Base-by-base conservation (phyloP, 768 basidiomycete genomes). In the Suillus cothurnatus region DNA sequence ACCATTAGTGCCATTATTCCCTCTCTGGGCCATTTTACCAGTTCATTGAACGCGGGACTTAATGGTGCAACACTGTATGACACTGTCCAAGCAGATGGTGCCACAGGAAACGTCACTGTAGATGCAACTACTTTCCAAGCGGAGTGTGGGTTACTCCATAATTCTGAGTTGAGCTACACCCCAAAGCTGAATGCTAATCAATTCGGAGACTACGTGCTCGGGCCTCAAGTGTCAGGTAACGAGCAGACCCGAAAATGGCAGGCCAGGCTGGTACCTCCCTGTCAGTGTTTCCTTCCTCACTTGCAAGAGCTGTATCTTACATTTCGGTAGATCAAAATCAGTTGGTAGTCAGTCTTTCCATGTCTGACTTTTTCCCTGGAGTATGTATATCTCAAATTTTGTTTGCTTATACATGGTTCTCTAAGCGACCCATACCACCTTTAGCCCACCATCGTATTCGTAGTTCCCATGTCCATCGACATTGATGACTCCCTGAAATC, bases 391-490 rank as follows among this genome's bases (percentile, higher is more conserved):
- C 26, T 58, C 23, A 12, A 53, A n/a, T 12, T 32, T 32, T 21
- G 17, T 7, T 58, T 11, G 1, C 38, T 12, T n/a, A 23, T n/a
- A 17, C 12, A 57, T 23, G 7, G 15, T 14, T 58, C 36, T 38
- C 17, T 39, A 9, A 58, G 38, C 5, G 9, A 58, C 38, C 17
- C 9, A 39, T 58, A 23, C 36, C 19, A 58, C 15, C 9, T 39
- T 38, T 58, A 58, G 57, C 6, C 36, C 3, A 58, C 38, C 19
- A 58, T 70, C 1, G 64, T 47, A 5, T 70, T 71, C 28, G 14
- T 70, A 0, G 56, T 71, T 3, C 63, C 70, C 26, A 60, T 65
- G 6, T 32, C 28, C 39, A 6, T 67, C 38, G 41, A 67, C 7
- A 3, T 65, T 7, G 61, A 69, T 32, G 19, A 6, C 14, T 64